Base-by-base conservation (phyloP, 306 rosid species). In the Malus domestica region DNA sequence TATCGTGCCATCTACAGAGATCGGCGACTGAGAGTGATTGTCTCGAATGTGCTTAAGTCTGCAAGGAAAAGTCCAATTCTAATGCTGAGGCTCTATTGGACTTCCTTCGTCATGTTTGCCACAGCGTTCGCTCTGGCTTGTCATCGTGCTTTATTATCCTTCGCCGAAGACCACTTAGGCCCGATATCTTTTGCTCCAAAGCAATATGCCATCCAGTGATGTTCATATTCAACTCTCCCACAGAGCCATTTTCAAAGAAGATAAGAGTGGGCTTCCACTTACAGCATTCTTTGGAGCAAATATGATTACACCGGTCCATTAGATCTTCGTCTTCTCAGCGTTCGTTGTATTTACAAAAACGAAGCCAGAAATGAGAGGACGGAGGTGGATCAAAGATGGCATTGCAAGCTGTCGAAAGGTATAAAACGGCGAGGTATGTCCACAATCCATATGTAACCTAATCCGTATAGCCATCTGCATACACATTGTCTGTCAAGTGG, bases 61-160 rank as follows among this genome's bases (percentile, higher is more conserved):
- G 89, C 89, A 2, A 89, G 93, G 60, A 85, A 77, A 60, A 79
- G 87, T 68, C 93, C 88, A 61, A 4, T 74, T 58, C 70, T 92
- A 85, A 83, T 86, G 85, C 67, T 92, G 83, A 89, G 87, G 76
- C 83, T 95, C 73, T 89, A 45, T 78, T 95, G 89, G 96, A 81
- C 88, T 69, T 92, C 96, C 78, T 67, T 85, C 65, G 69, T 85
- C 42, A 80, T 86, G 80, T 62, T 82, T 20, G 67, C 85, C 58
- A 85, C 83, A 71, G 94, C 97, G 76, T 86, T 91, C 25, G 84
- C 88, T 70, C 22, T 83, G 87, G 97, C 98, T 83, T 90, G 89
- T 72, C 96, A 89, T 55, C 84, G 85, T 71, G 67, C 71, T 52
- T 16, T 89, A 51, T 86, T 92, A 77, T 83, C 83, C 35, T 69